phyloP scores from a whole-genome alignment of 805 yeast genomes.

The Saturnispora bothae region DNA sequence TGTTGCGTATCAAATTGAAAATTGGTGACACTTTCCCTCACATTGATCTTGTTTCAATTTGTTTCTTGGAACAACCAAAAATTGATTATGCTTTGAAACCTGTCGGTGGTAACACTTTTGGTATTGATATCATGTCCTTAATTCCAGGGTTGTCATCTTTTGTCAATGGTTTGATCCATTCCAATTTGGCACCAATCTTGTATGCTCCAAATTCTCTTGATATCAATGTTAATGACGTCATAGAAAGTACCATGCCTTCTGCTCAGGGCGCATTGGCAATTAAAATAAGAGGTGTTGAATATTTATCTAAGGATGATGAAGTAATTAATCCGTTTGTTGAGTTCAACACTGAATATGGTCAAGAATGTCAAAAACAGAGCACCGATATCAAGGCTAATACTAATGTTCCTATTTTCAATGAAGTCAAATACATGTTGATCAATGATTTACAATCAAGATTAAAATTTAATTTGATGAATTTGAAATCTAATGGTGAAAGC shows the following conservation, averaged over 20 bases:
- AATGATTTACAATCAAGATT: slow-evolving; percentile 47
- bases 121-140: slow-evolving; percentile 74
- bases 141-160: slow-evolving; percentile 70
- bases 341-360: slow-evolving; percentile 28
- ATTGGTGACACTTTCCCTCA: slow-evolving; percentile 67
- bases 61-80: slow-evolving; percentile 66
- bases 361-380: slow-evolving; percentile 21
- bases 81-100: slow-evolving; percentile 78
- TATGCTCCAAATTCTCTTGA: slow-evolving; percentile 78
- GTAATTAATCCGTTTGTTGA: slow-evolving; percentile 36
- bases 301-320: slow-evolving; percentile 30
- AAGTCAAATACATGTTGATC: slow-evolving; percentile 50
- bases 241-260: slow-evolving; percentile 54
- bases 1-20: slow-evolving; percentile 52
- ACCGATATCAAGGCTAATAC: slow-evolving; percentile 50
- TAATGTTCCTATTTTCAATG: slow-evolving; percentile 55
- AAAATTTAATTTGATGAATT: slow-evolving; percentile 43
- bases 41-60: slow-evolving; percentile 58
- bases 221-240: slow-evolving; percentile 60
- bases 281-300: slow-evolving; percentile 44
- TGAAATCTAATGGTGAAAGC: slow-evolving; percentile 44
- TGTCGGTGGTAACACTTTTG: slow-evolving; percentile 82
- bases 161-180: slow-evolving; percentile 59
- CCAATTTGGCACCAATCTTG: slow-evolving; percentile 64
- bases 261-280: slow-evolving; percentile 63